phyloP scores from a whole-genome alignment of 2,329 filamentous ascomycete species.

The Ceratocystis destructans region DNA sequence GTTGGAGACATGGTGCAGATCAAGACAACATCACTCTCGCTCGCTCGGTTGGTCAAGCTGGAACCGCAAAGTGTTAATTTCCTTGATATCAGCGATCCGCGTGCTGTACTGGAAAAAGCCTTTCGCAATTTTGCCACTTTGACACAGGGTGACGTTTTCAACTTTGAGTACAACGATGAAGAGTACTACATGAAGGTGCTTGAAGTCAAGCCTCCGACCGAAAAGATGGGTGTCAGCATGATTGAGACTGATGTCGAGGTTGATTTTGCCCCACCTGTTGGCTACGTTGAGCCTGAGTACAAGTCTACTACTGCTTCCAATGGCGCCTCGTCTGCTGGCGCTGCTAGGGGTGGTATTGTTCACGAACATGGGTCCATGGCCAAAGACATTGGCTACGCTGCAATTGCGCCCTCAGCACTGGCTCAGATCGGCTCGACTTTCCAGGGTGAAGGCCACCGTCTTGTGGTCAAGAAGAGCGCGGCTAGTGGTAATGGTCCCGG shows the following conservation, averaged over 20 bases:
- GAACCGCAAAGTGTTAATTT: constrained; percentile 89
- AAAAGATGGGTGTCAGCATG: constrained; percentile 79
- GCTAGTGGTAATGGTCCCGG: constrained; percentile 56
- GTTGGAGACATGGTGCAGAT: constrained; percentile 90
- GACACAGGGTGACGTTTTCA: constrained; percentile 88
- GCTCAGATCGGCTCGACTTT: constrained; percentile 65
- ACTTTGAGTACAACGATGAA: constrained; percentile 91
- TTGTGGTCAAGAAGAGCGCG: constrained; percentile 63
- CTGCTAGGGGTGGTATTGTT: constrained; percentile 47
- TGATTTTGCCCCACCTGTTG: constrained; percentile 86
- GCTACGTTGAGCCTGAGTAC: constrained; percentile 77
- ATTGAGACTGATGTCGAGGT: constrained; percentile 94
- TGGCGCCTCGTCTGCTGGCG: constrained; percentile 43
- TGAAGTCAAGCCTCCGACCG: constrained; percentile 75
- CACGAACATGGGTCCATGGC: constrained; percentile 90
- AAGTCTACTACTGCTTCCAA: constrained; percentile 34
- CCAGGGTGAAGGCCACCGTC: constrained; percentile 60
- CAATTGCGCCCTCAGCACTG: constrained; percentile 67
- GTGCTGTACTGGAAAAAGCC: constrained; percentile 89
- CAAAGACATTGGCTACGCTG: constrained; percentile 88
- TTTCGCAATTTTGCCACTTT: constrained; percentile 93
- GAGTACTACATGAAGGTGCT: constrained; percentile 86
- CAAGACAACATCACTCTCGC: constrained; percentile 82
- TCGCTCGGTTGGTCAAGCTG: constrained; percentile 87
- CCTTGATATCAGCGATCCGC: constrained; percentile 92